A percentile compares a stretch with the other conserved stretches of the same genome.
These are phyloP conservation scores for Pythium rhizo-oryzae DNA, from an alignment of 352 stramenopile species.

Conservation along the genomic window DNA sequence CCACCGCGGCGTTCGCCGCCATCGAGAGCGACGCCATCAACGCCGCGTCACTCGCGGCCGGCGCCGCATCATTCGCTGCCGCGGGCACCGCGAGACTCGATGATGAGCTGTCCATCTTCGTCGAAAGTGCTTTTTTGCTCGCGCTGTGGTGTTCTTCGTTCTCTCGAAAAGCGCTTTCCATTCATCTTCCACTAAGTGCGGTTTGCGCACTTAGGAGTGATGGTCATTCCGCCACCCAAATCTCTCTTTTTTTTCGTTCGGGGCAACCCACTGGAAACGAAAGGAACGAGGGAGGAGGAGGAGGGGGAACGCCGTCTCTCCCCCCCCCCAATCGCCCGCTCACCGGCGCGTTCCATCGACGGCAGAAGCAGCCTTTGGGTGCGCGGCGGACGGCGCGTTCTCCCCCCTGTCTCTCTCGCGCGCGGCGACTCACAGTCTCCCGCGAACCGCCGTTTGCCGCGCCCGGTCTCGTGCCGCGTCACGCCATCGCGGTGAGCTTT, in stretches of 20 bases:
- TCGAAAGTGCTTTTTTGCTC: slow-evolving; percentile 7
- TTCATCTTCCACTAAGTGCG: neutral
- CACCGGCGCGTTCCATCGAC: too few species aligned
- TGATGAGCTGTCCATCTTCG: neutral
- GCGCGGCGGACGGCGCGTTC: too few species aligned
- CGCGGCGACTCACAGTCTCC: too few species aligned
- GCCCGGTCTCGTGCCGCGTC: too few species aligned
- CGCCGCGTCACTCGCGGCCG: neutral
- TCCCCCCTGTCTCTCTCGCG: too few species aligned
- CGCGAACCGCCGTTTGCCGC: too few species aligned
- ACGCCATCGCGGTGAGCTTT: too few species aligned
- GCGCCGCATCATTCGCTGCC: neutral
- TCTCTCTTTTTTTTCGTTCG: neutral
- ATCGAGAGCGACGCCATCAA: neutral
- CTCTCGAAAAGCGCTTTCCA: slow-evolving; percentile 5
- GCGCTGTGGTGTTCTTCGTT: neutral
- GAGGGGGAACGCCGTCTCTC: neutral
- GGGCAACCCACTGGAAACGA: neutral
- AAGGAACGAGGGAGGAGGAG: neutral
- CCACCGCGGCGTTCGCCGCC: neutral
- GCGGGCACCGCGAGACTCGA: neutral
- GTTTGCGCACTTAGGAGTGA: neutral
- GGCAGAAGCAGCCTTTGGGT: too few species aligned
- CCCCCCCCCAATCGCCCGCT: neutral
- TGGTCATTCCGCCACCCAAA: neutral